Evolutionary conservation across 345 rosid species (phyloP), one percentile per base, ranked within the genome.

Genomic region (Aurinia saxatilis): DNA sequence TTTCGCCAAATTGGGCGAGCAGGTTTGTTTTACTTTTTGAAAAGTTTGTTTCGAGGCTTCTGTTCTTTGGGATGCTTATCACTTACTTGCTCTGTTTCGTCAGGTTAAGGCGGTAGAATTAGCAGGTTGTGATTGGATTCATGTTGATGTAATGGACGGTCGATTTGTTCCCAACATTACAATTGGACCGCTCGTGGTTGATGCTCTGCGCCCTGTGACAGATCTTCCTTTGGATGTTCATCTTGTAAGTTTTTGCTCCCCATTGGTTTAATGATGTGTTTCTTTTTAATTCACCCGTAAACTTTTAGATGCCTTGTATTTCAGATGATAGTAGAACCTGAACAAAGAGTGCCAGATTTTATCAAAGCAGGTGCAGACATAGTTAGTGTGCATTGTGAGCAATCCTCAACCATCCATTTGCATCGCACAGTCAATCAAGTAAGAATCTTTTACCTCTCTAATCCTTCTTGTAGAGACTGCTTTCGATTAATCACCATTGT

Each of bases 121-220:
- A 73, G 96, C 91, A 50, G 96, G 96, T 49, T 91, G 96, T 79
- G 96, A 91, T 63, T 91, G 96, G 98, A 91, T 91, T 65, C 98
- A 91, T 62, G 88, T 91, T 14, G 98, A 91, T 80, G 98, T 91
- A 9, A 91, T 91, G 98, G 98, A 91, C 47, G 98, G 98, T 36
- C 96, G 85, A 54, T 88, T 91, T 78, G 98, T 91, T 77, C 98
- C 98, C 52, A 91, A 91, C 76, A 91, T 91, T 55, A 88, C 98
- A 19, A 87, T 91, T 49, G 98, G 98, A 68, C 95, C 96, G 61
- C 91, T 91, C 16, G 82, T 91, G 62, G 98, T 91, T 71, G 90
- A 77, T 66, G 91, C 98, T 48, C 74, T 91, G 77, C 93, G 98
- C 52, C 91, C 96, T 34, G 88, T 91, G 41, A 87, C 95, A 31